Evolutionary conservation across 139 green algal species (phyloP).

Genomic region (Chlorella sp.): DNA sequence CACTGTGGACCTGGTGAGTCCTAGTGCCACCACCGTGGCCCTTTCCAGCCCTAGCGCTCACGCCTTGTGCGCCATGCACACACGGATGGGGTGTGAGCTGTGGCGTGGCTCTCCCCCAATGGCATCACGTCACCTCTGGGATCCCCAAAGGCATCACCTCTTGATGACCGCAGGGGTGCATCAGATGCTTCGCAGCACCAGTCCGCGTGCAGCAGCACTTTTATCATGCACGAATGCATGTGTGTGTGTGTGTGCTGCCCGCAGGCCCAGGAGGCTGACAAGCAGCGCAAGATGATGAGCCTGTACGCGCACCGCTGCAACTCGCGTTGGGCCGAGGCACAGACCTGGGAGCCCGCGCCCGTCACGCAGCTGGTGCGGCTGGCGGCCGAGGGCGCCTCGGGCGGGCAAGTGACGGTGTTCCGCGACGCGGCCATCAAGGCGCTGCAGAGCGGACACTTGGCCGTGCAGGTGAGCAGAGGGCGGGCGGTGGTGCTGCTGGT

Average conservation of each 20-base stretch:
- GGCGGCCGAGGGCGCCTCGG: background rate
- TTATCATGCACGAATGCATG: background rate
- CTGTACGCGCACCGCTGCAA: background rate
- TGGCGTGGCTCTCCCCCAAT: too few relatives aligned
- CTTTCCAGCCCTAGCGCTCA: too few relatives aligned
- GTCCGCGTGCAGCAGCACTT: too few relatives aligned
- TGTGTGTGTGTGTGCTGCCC: background rate
- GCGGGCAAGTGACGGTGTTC: background rate
- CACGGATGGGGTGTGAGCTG: too few relatives aligned
- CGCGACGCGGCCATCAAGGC: background rate
- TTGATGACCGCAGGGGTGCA: too few relatives aligned
- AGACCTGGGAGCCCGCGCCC: background rate
- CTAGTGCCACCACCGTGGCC: too few relatives aligned
- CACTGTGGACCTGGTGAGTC: too few relatives aligned
- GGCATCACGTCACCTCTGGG: too few relatives aligned
- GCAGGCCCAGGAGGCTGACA: background rate
- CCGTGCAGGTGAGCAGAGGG: background rate
- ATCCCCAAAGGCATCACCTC: too few relatives aligned
- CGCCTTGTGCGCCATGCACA: too few relatives aligned
- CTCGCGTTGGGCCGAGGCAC: background rate
- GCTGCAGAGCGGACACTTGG: background rate
- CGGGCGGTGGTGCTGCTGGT: too few relatives aligned
- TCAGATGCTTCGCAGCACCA: too few relatives aligned
- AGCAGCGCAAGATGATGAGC: background rate
- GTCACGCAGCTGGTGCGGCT: background rate